Conservation (phyloP, 1,284 basidiomycete genomes). For the Sanghuangporus sanghuang region DNA sequence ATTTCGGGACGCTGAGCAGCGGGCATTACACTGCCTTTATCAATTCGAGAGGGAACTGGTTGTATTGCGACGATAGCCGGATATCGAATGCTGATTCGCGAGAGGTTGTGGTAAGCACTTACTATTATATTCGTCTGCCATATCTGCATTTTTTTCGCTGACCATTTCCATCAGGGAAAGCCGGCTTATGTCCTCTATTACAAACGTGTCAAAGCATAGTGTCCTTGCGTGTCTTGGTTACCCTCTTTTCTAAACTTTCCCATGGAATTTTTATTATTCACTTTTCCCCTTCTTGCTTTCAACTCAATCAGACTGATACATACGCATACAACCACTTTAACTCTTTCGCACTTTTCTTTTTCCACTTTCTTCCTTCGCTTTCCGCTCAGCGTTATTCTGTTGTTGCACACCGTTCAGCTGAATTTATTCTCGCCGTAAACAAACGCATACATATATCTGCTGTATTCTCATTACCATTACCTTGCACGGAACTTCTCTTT, state of each 20-base stretch:
- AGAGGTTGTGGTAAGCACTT: constrained; percentile 75
- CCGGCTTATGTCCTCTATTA: constrained; percentile 88
- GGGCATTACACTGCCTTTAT: constrained; percentile 93
- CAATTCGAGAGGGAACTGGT: constrained; percentile 74
- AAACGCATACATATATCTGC: no score
- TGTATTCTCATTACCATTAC: no score
- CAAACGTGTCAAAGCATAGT: constrained; percentile 60
- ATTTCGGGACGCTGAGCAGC: constrained; percentile 84
- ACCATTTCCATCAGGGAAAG: constrained; percentile 52
- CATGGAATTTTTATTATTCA: neutral
- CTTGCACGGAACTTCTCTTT: no score
- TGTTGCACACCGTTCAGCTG: no score
- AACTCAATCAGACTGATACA: neutral
- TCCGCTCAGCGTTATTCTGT: no score
- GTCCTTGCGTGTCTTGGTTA: neutral
- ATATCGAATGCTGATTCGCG: constrained; percentile 64
- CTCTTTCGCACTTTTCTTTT: no score
- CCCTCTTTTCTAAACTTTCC: neutral
- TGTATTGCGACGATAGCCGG: constrained; percentile 85
- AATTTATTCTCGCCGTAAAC: no score
- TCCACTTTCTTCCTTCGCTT: no score
- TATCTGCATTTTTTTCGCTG: neutral
- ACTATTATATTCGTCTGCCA: neutral
- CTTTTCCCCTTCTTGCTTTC: neutral
- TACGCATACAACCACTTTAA: neutral